phyloP scores from a whole-genome alignment of 495 filamentous ascomycete genomes.

The Tuber borchii region DNA sequence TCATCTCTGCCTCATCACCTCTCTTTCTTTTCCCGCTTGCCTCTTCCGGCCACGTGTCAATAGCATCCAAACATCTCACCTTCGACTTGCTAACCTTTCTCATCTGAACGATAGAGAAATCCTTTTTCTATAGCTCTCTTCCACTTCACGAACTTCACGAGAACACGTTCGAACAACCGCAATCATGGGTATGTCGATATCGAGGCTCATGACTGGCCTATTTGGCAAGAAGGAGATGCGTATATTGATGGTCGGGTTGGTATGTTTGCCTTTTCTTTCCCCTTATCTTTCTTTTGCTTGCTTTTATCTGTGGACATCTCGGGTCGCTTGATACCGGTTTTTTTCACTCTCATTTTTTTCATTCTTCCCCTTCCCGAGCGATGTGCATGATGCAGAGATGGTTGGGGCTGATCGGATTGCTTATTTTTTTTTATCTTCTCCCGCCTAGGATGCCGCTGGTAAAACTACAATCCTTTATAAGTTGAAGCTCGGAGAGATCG shows the following conservation, averaged over 20 bases:
- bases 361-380: neutral
- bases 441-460: conserved; percentile 73
- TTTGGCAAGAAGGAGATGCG: conserved; percentile 99
- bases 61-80: conserved; percentile 15
- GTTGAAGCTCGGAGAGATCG: conserved; percentile 99
- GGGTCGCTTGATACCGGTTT: neutral
- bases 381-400: conserved; percentile 19
- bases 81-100: conserved; percentile 23
- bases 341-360: neutral
- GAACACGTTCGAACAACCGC: conserved; percentile 41
- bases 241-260: conserved; percentile 97
- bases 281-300: conserved; percentile 14
- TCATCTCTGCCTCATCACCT: neutral
- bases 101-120: conserved; percentile 21
- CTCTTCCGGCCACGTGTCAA: conserved; percentile 25
- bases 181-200: conserved; percentile 91
- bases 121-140: conserved; percentile 14
- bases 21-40: neutral
- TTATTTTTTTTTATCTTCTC: conserved; percentile 18
- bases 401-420: conserved; percentile 20
- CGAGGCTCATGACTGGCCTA: conserved; percentile 86
- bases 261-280: conserved; percentile 20
- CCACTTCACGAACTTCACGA: conserved; percentile 29
- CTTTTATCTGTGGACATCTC: neutral
- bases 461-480: conserved; percentile 99